phyloP scores from a whole-genome alignment of 2,329 filamentous ascomycete species.

The Talaromyces atroroseus region DNA sequence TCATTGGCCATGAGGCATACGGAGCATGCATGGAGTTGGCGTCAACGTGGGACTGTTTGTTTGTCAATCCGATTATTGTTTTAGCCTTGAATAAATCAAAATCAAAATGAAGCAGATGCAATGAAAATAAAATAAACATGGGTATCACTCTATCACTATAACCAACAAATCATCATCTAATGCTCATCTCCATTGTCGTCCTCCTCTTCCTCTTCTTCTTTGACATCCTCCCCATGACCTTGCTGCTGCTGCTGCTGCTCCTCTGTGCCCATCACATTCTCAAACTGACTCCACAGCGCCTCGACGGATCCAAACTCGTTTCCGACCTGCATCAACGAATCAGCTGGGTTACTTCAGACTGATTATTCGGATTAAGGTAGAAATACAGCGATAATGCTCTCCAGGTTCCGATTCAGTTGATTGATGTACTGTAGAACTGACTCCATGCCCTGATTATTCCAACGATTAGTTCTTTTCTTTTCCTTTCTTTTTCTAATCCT shows the following conservation, averaged over 20 bases:
- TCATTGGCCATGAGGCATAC: conserved; percentile 8
- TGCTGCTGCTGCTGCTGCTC: conserved; percentile 24
- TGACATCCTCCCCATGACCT: conserved; percentile 13
- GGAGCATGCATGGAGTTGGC: conserved; percentile 35
- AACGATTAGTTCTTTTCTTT: too few relatives aligned
- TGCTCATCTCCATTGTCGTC: conserved; percentile 8
- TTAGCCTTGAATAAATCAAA: not conserved
- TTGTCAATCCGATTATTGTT: not conserved
- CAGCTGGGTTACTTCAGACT: too few relatives aligned
- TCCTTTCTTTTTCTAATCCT: too few relatives aligned
- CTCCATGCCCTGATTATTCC: conserved; percentile 58
- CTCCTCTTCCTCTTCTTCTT: conserved; percentile 14
- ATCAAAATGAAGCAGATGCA: not conserved
- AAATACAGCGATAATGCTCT: conserved; percentile 79
- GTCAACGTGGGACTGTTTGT: conserved; percentile 16
- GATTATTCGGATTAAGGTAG: too few relatives aligned
- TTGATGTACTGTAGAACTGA: conserved; percentile 94
- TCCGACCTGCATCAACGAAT: conserved; percentile 57
- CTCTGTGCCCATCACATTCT: conserved; percentile 80
- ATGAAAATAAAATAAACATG: not conserved
- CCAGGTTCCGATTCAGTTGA: conserved; percentile 83
- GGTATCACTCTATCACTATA: conserved; percentile 5
- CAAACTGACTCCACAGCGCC: conserved; percentile 94
- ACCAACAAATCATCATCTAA: not conserved
- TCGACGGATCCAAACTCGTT: conserved; percentile 98